Evolutionary conservation across 768 basidiomycete genomes (phyloP).

Genomic region (Calocera cornea): DNA sequence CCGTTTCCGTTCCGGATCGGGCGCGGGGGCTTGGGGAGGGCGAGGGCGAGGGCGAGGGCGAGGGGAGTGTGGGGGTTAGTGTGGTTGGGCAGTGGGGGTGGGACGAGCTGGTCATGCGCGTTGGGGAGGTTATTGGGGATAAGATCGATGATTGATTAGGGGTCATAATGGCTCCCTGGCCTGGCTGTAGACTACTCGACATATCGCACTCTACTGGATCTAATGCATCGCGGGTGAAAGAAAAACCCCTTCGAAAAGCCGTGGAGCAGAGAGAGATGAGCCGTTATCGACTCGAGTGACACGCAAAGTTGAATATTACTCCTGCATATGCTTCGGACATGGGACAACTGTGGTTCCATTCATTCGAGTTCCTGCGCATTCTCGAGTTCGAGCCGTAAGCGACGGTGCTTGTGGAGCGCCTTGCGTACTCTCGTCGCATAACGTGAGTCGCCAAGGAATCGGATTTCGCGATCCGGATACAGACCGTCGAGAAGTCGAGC

Average conservation of each 20-base stretch:
- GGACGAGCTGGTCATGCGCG: conserved; percentile 20
- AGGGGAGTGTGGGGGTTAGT: conserved; percentile 76
- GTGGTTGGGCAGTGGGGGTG: conserved; percentile 78
- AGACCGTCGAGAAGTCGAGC: neutral
- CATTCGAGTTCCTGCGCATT: conserved; percentile 38
- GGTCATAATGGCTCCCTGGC: too few relatives aligned
- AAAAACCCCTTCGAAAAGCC: too few relatives aligned
- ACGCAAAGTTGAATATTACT: too few relatives aligned
- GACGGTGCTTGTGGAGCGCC: neutral
- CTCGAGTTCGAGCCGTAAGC: neutral
- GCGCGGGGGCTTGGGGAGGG: conserved; percentile 18
- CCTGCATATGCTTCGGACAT: too few relatives aligned
- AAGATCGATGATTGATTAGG: neutral
- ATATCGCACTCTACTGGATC: too few relatives aligned
- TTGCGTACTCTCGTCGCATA: neutral
- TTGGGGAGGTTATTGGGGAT: conserved; percentile 13
- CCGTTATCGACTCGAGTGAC: too few relatives aligned
- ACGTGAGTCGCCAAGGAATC: neutral
- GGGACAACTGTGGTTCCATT: conserved; percentile 16
- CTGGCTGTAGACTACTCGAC: too few relatives aligned
- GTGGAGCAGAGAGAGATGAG: too few relatives aligned
- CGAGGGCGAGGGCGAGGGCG: conserved; percentile 27
- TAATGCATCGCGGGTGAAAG: too few relatives aligned
- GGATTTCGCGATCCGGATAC: neutral
- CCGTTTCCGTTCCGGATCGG: too few relatives aligned